Evolutionary conservation across 2,329 filamentous ascomycete species (phyloP), one percentile per base, ranked within the genome.

Genomic region (Zasmidium cellare): DNA sequence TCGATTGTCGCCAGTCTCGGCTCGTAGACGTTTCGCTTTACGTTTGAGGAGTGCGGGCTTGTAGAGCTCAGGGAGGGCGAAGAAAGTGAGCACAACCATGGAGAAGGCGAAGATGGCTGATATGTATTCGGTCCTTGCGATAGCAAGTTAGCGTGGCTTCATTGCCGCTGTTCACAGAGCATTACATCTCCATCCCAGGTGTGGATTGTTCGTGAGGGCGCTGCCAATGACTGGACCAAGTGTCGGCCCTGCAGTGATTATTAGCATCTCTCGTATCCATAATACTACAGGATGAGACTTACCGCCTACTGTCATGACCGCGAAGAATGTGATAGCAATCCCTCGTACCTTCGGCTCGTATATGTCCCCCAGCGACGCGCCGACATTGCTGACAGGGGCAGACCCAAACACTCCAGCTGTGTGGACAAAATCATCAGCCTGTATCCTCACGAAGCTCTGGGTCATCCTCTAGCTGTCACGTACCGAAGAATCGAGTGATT

Each of bases 311-410:
- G 80, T 72, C 46, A 74, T 71, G 6, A 78, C 66, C 0, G 75
- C 72, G 54, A 76, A 76, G 47, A 75, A 72, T 0, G 70, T 70
- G 6, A 77, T 70, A 3, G 76, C 74, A 5, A 72, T 71, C 2
- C 76, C 77, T 46, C 77, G 69, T 11, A 64, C 69, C 46, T 71
- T 71, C 22, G 67, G 72, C 49, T 65, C 65, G 55, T 72, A 80
- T 49, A 80, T 74, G 51, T 81, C 77, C 1, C 75, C 78, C 2
- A 81, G 60, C 0, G 75, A 75, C 3, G 76, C 79, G 11, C 71
- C 67, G 19, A 77, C 76, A 53, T 79, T 77, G 54, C 71, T 74
- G 23, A 79, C 68, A 0, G 77, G 76, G 1, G 75, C 74, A 1
- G 73, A 74, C 0, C 73, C 78, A 59, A 80, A 80, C 1, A 79